phyloP scores from a whole-genome alignment of 1,284 basidiomycete genomes.

The Naganishia sp. region DNA sequence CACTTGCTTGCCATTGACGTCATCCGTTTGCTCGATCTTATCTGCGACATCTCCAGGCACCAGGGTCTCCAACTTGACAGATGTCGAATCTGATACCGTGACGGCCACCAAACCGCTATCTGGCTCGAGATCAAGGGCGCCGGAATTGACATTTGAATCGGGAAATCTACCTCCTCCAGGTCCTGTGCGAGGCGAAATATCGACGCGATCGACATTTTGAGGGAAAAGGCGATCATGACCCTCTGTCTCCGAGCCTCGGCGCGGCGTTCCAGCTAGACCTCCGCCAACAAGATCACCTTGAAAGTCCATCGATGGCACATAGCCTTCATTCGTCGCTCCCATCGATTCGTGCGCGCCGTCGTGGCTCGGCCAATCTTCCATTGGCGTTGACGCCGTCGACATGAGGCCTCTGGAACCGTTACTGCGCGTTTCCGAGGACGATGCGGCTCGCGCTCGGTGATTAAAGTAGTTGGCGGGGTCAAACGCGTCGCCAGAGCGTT shows the following conservation, averaged over 20 bases:
- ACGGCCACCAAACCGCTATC: slow-evolving; percentile 22
- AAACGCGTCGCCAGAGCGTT: not conserved
- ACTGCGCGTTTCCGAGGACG: slow-evolving; percentile 3
- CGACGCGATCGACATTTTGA: not conserved
- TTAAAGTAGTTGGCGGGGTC: not conserved
- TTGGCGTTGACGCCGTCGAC: not conserved
- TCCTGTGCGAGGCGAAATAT: not conserved
- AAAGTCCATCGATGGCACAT: not conserved
- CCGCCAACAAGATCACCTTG: slow-evolving; percentile 3
- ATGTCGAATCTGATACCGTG: slow-evolving; percentile 15
- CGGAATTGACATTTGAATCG: not conserved
- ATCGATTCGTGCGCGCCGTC: not conserved
- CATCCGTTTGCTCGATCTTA: slow-evolving; percentile 9
- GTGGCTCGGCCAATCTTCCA: slow-evolving; percentile 24
- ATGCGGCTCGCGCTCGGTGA: not conserved
- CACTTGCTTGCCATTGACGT: not conserved
- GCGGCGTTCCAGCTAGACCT: slow-evolving; percentile 19
- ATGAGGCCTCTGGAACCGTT: not conserved
- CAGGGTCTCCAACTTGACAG: slow-evolving; percentile 17
- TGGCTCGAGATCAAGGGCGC: not conserved
- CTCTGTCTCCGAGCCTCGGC: not conserved
- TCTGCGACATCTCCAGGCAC: slow-evolving; percentile 22
- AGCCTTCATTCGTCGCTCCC: not conserved
- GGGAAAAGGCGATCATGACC: not conserved
- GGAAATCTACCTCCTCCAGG: too few species aligned